phyloP scores from a whole-genome alignment of 1,284 basidiomycete genomes.

The Ceratobasidium sp. region DNA sequence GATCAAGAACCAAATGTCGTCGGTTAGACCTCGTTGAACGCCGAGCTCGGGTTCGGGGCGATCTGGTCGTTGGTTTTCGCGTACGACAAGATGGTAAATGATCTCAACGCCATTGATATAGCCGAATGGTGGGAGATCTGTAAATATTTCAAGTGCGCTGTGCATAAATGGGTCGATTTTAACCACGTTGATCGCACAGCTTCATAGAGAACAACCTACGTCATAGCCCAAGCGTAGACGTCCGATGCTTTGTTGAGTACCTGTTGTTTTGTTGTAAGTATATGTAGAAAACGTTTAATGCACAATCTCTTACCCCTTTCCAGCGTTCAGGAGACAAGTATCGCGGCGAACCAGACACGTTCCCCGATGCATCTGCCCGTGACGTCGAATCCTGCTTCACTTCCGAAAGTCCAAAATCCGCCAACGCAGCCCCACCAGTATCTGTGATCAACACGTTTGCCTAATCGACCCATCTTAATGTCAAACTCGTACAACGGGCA shows the following conservation, averaged over 20 bases:
- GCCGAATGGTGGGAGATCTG: constrained; percentile 37
- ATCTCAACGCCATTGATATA: constrained; percentile 40
- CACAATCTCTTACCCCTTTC: constrained; percentile 58
- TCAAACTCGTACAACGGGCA: neutral
- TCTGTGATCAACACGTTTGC: constrained; percentile 67
- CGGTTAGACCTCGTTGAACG: constrained; percentile 25
- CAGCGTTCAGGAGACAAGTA: constrained; percentile 48
- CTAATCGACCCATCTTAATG: constrained; percentile 43
- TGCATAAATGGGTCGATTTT: neutral
- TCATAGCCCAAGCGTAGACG: constrained; percentile 69
- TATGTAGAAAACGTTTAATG: constrained; percentile 60
- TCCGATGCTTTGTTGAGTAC: constrained; percentile 58
- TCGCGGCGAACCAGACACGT: constrained; percentile 29
- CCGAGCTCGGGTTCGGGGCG: constrained; percentile 45
- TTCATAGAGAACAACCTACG: constrained; percentile 50
- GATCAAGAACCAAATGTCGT: constrained; percentile 47
- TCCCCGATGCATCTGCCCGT: constrained; percentile 28
- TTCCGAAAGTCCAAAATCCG: constrained; percentile 71
- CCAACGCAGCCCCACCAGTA: constrained; percentile 64
- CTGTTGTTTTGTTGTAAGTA: constrained; percentile 54
- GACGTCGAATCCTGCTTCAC: constrained; percentile 53
- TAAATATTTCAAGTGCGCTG: constrained; percentile 39
- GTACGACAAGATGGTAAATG: constrained; percentile 48
- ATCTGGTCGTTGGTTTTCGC: constrained; percentile 49
- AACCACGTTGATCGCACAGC: neutral